Evolutionary conservation across 176 grass and related monocot species (phyloP), one percentile per base, ranked within the genome.

Genomic region (Saccharum officinarum): DNA sequence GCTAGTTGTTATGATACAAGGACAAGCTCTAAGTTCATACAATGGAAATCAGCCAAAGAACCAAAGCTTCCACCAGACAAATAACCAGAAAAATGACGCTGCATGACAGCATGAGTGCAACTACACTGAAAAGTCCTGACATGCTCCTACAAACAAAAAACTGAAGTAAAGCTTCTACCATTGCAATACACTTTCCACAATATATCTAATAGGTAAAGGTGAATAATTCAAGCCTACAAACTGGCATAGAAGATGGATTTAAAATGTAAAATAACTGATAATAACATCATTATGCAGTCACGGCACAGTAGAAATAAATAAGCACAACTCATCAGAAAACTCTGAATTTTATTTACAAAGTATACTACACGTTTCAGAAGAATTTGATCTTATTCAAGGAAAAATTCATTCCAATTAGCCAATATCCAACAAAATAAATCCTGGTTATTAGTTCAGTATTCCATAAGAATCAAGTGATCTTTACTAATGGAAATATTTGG

Each of bases 181-280:
- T 13, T 69, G 2, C 23, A 33, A 42, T 15, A 42, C n/a, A 17
- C 13, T 68, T 33, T 75, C 14, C 36, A 17, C 28, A 38, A 20
- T 17, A 45, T 20, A 1, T 34, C 55, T 61, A 61, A 61, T 20
- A 80, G 57, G 8, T 80, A 81, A 28, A 26, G 80, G 23, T 46
- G 10, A 49, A 11, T 42, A 47, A 55, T 30, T 75, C 8, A 68
- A 23, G 26, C 23, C 41, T 54, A 25, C 52, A 55, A 68, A 84
- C 37, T 68, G 59, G 22, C 26, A 67, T 30, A 39, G 60, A 76
- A 34, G 61, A 59, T 89, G 28, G 22, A 75, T 66, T 25, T 74
- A 13, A 79, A 52, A 64, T 72, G n/a, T 75, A 75, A 80, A 84
- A 80, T 50, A 71, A 12, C 26, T 6, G 10, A 74, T n/a, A 80